Evolutionary conservation across 495 filamentous ascomycete species (phyloP).

Genomic region (Ascodesmis nigricans): DNA sequence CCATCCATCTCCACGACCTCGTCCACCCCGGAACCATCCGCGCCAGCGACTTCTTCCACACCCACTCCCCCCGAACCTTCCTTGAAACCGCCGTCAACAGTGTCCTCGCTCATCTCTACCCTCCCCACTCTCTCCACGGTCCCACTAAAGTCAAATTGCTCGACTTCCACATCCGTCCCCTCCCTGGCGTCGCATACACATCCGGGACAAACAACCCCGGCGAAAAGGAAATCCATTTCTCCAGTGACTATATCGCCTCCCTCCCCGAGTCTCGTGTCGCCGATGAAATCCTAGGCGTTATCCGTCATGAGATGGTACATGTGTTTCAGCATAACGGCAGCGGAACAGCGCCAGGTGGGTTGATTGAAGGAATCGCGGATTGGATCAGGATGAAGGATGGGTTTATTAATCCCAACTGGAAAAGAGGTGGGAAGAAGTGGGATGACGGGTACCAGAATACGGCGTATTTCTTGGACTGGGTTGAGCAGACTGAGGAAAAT

Average conservation of each 20-base stretch:
- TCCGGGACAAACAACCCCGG: constrained; percentile 61
- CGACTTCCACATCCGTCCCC: constrained; percentile 33
- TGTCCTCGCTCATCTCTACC: constrained; percentile 42
- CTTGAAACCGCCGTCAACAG: constrained; percentile 34
- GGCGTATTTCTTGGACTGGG: constrained; percentile 69
- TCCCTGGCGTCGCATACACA: constrained; percentile 79
- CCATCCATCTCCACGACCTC: constrained; percentile 46
- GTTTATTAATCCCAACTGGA: constrained; percentile 71
- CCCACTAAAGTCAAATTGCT: constrained; percentile 18
- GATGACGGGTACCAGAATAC: constrained; percentile 86
- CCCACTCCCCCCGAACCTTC: constrained; percentile 30
- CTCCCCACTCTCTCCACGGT: constrained; percentile 20
- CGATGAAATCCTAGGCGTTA: constrained; percentile 61
- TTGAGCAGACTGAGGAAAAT: constrained; percentile 38
- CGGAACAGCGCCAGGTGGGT: constrained; percentile 43
- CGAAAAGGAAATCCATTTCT: constrained; percentile 79
- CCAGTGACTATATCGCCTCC: constrained; percentile 45
- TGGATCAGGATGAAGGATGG: constrained; percentile 64
- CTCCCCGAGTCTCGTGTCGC: constrained; percentile 23
- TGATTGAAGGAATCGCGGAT: constrained; percentile 87
- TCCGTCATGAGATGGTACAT: constrained; percentile 87
- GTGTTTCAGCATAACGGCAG: constrained; percentile 69
- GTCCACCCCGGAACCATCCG: constrained; percentile 33
- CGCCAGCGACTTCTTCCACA: no score
- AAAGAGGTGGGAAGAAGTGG: constrained; percentile 41